Evolutionary conservation across 176 grass and related monocot genomes (phyloP).

Genomic region (Coix lacrymajobi): DNA sequence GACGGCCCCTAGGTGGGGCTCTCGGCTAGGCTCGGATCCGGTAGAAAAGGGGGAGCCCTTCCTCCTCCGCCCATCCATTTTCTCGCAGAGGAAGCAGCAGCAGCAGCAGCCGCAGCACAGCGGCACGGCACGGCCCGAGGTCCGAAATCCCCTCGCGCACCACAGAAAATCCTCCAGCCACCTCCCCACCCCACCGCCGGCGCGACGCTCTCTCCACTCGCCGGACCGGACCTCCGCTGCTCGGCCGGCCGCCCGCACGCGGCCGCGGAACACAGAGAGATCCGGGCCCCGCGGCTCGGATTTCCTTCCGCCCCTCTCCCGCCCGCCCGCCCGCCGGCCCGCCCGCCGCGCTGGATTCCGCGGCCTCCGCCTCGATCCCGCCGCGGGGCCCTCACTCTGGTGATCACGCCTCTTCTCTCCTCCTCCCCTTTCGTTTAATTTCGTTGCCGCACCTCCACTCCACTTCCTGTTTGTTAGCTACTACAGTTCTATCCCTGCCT

Average conservation of each 20-base stretch:
- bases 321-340: neutral
- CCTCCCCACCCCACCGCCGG: neutral
- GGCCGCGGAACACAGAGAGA: conserved; percentile 16
- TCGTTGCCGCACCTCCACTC: neutral
- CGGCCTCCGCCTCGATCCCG: conserved; percentile 32
- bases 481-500: neutral
- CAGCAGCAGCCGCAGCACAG: neutral
- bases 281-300: conserved; percentile 41
- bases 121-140: neutral
- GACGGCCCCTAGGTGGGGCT: no score
- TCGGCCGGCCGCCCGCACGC: neutral
- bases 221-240: neutral
- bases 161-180: conserved; percentile 9
- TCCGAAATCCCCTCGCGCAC: conserved; percentile 41
- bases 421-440: neutral
- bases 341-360: conserved; percentile 37
- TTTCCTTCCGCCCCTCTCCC: neutral
- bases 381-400: conserved; percentile 15
- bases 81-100: no score
- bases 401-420: neutral
- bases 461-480: neutral
- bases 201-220: neutral
- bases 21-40: neutral
- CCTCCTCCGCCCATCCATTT: neutral
- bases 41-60: neutral